Conservation (phyloP, 208 protist genomes). For the Leishmania braziliensis region DNA sequence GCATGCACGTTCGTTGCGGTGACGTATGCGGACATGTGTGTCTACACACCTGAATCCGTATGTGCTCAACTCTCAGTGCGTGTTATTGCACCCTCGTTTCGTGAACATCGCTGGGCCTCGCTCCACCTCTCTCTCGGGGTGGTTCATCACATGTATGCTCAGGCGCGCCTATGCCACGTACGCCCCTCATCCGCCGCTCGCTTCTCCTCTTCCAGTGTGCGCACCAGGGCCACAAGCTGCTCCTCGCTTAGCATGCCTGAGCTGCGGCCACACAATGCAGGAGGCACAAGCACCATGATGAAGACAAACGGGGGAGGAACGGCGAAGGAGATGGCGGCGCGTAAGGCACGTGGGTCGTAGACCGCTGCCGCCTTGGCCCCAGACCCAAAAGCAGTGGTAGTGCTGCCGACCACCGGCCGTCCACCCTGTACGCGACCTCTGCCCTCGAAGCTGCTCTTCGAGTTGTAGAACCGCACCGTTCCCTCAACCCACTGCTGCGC, state of each 20-base stretch:
- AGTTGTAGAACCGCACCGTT: constrained; percentile 28
- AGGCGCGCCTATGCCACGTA: background rate
- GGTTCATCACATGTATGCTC: background rate
- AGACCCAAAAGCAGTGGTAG: background rate
- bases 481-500: constrained; percentile 46
- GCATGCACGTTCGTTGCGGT: background rate
- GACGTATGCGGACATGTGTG: background rate
- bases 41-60: background rate
- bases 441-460: background rate
- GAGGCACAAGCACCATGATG: constrained; percentile 46
- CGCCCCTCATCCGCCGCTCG: background rate
- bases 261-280: constrained; percentile 25
- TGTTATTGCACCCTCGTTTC: too few relatives aligned
- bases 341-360: constrained; percentile 19
- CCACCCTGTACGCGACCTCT: constrained; percentile 5
- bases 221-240: constrained; percentile 39
- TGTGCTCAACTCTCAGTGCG: background rate
- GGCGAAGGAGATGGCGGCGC: constrained; percentile 14
- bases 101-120: too few relatives aligned
- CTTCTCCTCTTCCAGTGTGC: constrained; percentile 33
- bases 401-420: background rate
- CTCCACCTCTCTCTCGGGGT: background rate
- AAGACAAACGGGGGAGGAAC: constrained; percentile 54
- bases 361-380: background rate
- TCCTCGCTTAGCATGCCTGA: constrained; percentile 35